These are phyloP conservation scores for Calamus simplicifolius DNA, from an alignment of 176 grass and related monocot genomes.

Conservation along the genomic window DNA sequence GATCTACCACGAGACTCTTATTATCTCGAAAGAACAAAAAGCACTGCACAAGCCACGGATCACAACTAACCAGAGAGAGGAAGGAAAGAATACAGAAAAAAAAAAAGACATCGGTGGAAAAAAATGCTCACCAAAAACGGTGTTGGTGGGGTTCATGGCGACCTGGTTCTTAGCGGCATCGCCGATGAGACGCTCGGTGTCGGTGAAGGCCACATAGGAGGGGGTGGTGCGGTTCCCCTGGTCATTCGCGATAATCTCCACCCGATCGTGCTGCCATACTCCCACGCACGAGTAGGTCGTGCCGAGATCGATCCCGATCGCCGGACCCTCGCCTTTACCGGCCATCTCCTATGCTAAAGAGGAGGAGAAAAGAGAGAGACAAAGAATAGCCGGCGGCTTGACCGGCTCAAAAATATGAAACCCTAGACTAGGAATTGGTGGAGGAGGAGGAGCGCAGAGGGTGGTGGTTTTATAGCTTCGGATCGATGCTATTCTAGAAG, in stretches of 20 bases:
- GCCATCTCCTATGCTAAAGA: constrained; percentile 36
- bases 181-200: constrained; percentile 35
- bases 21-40: too few relatives aligned
- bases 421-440: neutral
- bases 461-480: neutral
- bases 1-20: too few relatives aligned
- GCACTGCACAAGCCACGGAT: neutral
- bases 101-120: neutral
- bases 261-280: constrained; percentile 72
- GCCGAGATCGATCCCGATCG: constrained; percentile 65
- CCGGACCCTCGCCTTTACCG: constrained; percentile 52
- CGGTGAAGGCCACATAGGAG: constrained; percentile 67
- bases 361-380: too few relatives aligned
- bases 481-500: too few relatives aligned
- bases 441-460: constrained; percentile 10
- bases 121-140: constrained; percentile 21
- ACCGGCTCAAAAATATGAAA: neutral
- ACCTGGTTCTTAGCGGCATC: constrained; percentile 42
- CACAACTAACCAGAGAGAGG: neutral
- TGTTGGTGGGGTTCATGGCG: constrained; percentile 45
- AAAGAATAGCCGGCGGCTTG: neutral
- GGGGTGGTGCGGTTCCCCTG: constrained; percentile 87
- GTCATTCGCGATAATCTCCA: constrained; percentile 96
- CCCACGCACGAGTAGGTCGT: constrained; percentile 88
- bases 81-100: too few relatives aligned